Evolutionary conservation across 805 yeast genomes (phyloP), one percentile per base, ranked within the genome.

Genomic region (Candida golubevii): DNA sequence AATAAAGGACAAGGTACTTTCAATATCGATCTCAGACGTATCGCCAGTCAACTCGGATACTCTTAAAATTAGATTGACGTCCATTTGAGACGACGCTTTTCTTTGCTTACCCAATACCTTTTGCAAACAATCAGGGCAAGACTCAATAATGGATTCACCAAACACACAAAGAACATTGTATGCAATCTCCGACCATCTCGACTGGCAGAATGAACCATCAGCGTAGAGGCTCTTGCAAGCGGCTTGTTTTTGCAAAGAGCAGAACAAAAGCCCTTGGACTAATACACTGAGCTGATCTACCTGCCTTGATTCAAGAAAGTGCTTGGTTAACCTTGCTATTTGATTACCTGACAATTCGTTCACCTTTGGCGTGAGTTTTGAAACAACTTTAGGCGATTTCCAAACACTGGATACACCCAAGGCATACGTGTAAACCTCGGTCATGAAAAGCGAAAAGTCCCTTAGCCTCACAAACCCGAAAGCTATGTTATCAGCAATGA

Each of bases 401-500:
- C 72, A 69, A 11, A 49, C 35, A 9, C 15, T 8, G 28, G 56
- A 46, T 2, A 39, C 45, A 9, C 48, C 33, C 11, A 65, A 51
- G 7, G 57, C 66, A 14, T 41, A 38, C 12, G 64, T 60, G 80
- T 84, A 81, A 10, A 71, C 60, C 1, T 49, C 50, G 7, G 65
- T 58, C 39, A 78, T 65, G 50, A 83, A 83, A 4, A 63, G 56
- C 3, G 61, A 61, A 26, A 79, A 63, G 43, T 82, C 88, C 68
- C 90, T 77, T 4, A 82, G 81, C 51, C 69, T 75, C 9, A 71
- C 64, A 56, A 72, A 77, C 18, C 83, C 75, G 12, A 66, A 62
- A 1, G 76, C 59, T n/a, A 79, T 42, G 36, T 65, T 63, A n/a
- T 42, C 47, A 5, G 62, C 62, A 1, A 68, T 51, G 1, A 39